These are phyloP conservation scores for Lasiodiplodia theobromae DNA, from an alignment of 2,329 filamentous ascomycete species.

Conservation along the genomic window DNA sequence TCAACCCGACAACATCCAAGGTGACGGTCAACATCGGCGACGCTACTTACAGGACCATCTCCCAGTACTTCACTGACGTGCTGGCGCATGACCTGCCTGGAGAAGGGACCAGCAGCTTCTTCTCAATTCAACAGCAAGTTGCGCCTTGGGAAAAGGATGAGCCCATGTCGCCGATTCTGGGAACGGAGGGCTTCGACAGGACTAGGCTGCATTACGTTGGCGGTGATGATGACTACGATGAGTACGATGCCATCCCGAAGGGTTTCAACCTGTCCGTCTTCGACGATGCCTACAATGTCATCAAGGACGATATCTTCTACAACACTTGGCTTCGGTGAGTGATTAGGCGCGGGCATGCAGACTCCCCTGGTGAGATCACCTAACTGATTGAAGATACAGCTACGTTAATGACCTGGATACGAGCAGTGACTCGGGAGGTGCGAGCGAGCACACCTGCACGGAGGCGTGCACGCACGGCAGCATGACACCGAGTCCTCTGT, in stretches of 20 bases:
- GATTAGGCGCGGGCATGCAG: too few relatives aligned
- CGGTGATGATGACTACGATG: not conserved
- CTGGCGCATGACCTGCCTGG: constrained; percentile 1
- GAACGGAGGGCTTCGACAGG: not conserved
- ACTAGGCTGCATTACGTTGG: not conserved
- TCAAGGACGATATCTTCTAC: constrained; percentile 72
- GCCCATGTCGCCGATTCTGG: not conserved
- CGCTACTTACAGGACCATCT: constrained; percentile 5
- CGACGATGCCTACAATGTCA: constrained; percentile 64
- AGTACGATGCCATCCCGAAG: constrained; percentile 48
- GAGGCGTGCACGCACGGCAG: not conserved
- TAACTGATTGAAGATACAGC: not conserved
- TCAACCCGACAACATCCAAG: constrained; percentile 67
- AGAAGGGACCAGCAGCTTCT: not conserved
- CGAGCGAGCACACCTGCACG: not conserved
- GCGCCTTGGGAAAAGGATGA: constrained; percentile 25
- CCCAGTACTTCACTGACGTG: constrained; percentile 21
- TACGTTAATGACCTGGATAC: constrained; percentile 10
- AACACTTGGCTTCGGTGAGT: constrained; percentile 70
- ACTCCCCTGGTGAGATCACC: not conserved
- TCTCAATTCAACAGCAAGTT: constrained; percentile 8
- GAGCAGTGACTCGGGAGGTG: not conserved
- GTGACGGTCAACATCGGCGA: constrained; percentile 71
- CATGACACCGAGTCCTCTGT: not conserved
- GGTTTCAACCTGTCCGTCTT: constrained; percentile 63